Percentiles rank a stretch among this genome's conserved stretches.
phyloP scores from a whole-genome alignment of 768 basidiomycete genomes.

The Mycena indigotica region DNA sequence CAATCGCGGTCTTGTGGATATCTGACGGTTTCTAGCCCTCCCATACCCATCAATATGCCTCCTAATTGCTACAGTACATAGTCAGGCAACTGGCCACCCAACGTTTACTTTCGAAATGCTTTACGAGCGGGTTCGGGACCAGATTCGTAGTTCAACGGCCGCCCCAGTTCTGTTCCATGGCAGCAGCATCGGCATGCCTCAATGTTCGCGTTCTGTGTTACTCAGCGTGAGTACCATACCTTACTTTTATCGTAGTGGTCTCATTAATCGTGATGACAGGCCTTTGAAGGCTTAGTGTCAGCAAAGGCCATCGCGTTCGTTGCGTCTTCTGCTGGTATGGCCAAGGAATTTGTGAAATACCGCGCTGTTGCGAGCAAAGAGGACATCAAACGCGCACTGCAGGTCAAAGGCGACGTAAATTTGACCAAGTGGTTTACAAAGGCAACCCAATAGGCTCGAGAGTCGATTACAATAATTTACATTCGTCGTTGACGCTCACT shows the following conservation, averaged over 20 bases:
- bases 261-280: slow-evolving; percentile 43
- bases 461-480: slow-evolving; percentile 36
- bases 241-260: not conserved
- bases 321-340: slow-evolving; percentile 47
- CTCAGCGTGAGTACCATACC: slow-evolving; percentile 53
- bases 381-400: slow-evolving; percentile 69
- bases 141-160: slow-evolving; percentile 68
- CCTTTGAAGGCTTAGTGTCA: slow-evolving; percentile 70
- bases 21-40: slow-evolving; percentile 62
- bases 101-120: slow-evolving; percentile 92
- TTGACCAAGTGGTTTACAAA: slow-evolving; percentile 80
- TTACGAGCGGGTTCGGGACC: slow-evolving; percentile 74
- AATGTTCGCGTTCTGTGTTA: slow-evolving; percentile 64
- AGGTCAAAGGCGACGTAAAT: slow-evolving; percentile 65
- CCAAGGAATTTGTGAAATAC: slow-evolving; percentile 76
- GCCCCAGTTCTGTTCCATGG: slow-evolving; percentile 78
- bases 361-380: slow-evolving; percentile 64
- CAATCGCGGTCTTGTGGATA: not conserved
- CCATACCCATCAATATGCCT: slow-evolving; percentile 81
- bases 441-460: slow-evolving; percentile 29
- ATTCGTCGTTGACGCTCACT: slow-evolving; percentile 68
- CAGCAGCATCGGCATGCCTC: slow-evolving; percentile 74
- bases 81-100: slow-evolving; percentile 73
- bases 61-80: slow-evolving; percentile 82
- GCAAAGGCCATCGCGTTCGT: slow-evolving; percentile 58